Percentiles rank a stretch among this genome's conserved stretches.
Conservation (phyloP, 805 yeast species). For the Candida sithepensis region DNA sequence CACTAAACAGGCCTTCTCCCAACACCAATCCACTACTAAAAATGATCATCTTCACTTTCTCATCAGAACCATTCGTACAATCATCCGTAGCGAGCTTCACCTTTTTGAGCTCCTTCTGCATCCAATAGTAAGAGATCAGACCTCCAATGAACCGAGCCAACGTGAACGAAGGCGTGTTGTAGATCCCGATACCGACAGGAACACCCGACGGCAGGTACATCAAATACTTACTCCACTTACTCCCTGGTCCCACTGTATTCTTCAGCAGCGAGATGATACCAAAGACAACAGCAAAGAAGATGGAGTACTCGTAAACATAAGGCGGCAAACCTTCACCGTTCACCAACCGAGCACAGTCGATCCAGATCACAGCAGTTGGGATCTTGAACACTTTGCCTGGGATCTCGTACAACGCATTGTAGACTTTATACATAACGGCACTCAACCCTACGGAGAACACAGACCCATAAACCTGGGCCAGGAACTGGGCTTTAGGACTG, state of each 20-base stretch:
- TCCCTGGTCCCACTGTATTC: slow-evolving; percentile 42
- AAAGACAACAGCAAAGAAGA: slow-evolving; percentile 63
- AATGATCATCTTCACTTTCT: slow-evolving; percentile 74
- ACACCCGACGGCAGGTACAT: slow-evolving; percentile 86
- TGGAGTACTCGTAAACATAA: slow-evolving; percentile 57
- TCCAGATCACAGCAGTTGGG: slow-evolving; percentile 96
- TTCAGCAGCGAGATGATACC: slow-evolving; percentile 65
- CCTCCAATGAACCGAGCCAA: slow-evolving; percentile 94
- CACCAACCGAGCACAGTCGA: slow-evolving; percentile 90
- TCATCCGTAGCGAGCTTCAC: neutral
- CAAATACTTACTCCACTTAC: slow-evolving; percentile 33
- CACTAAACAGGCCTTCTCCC: slow-evolving; percentile 91
- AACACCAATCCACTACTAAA: slow-evolving; percentile 88
- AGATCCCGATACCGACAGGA: slow-evolving; percentile 96
- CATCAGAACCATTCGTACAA: slow-evolving; percentile 30
- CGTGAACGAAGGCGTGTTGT: slow-evolving; percentile 90
- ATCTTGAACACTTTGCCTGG: slow-evolving; percentile 81
- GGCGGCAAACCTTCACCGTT: slow-evolving; percentile 91
- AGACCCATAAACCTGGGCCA: slow-evolving; percentile 88
- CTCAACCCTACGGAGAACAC: slow-evolving; percentile 77
- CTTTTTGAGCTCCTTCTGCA: slow-evolving; percentile 28
- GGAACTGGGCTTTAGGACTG: slow-evolving; percentile 85
- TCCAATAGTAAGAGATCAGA: slow-evolving; percentile 56
- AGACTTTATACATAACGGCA: slow-evolving; percentile 76
- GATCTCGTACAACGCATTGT: slow-evolving; percentile 77